Base-by-base conservation (phyloP, 257 asterid species). In the Mentha longifolia region DNA sequence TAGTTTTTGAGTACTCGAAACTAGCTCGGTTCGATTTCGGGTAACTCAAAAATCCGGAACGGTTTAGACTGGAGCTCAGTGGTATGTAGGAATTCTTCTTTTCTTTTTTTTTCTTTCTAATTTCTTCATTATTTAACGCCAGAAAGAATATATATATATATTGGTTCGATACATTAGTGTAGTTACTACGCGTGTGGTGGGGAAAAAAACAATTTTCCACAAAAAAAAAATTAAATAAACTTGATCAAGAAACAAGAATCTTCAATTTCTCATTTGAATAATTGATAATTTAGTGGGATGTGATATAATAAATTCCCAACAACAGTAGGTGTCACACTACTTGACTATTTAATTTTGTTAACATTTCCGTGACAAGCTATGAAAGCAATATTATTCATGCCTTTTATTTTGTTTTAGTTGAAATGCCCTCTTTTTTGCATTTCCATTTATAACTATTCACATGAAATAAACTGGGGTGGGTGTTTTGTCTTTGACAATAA, bases 261-360 rank as follows among this genome's bases (percentile, higher is more conserved):
- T 50, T 47, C 1, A 50, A 50, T 2, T 47, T 47, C 54, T 15
- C 20, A 47, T 47, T 47, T n/a, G 25, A 49, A n/a, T 7, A 49
- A 11, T 51, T 3, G n/a, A 55, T 6, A 41, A 17, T 65, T 76
- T 57, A 76, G 73, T 71, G 58, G 65, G 37, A 76, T 17, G 49
- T 76, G 76, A 76, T 58, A 70, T 65, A 49, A 77, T 39, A 71
- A 66, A 71, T 71, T 71, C 74, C 66, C 13, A 30, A 16, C 45
- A 41, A 72, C 56, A 71, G 67, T 76, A 37, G 70, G 71, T 19
- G 43, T 42, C 65, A 57, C 66, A 39, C 30, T 11, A 10, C 39
- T 46, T 64, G 73, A 63, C 63, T 30, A 70, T 68, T 52, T 62
- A 19, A 65, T 56, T 60, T 58, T 15, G n/a, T 50, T 50, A 19